Base-by-base conservation (phyloP, 2,329 filamentous ascomycete genomes). In the Apiospora malaysiana region DNA sequence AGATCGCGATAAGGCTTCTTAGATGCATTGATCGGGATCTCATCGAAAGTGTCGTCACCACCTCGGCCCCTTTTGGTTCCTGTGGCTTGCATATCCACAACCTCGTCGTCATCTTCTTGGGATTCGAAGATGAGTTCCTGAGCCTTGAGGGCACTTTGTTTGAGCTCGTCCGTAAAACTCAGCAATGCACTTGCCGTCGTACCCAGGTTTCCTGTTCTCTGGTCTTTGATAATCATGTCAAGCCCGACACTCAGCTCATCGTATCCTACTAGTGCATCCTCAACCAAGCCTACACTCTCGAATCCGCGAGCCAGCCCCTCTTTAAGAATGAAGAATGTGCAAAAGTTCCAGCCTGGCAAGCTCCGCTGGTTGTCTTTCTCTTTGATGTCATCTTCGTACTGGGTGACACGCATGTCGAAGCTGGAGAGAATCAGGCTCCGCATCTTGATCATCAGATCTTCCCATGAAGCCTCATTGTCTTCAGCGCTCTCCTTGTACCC, bases 301-400 rank as follows among this genome's bases (percentile, higher is more conserved):
- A 99, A 97, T 0, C 95, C 97, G 75, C 94, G 89, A 1, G 96
- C 95, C 46, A 99, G 84, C 0, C 96, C 96, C 81, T 99, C 96
- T 78, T 99, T 99, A 10, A 99, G 86, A 21, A 99, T 95, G 80
- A 99, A 99, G 80, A 99, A 99, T 0, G 96, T 99, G 82, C 96
- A 98, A 79, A 99, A 99, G 78, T 99, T 99, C 96, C 96, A 99
- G 0, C 96, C 96, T 0, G 96, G 96, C 23, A 99, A 83, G 45
- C 86, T 91, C 66, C 95, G 89, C 80, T 98, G 95, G 0, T 92
- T 89, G 76, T 98, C 95, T 78, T 95, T 96, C 80, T 98, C 96
- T 73, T 94, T 93, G 75, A 99, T 97, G 76, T 99, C 96, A 72
- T 98, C 95, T 81, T 99, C 96, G 80, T 99, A 99, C 77, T 98